phyloP scores from a whole-genome alignment of 768 basidiomycete genomes.

The Tricholoma bakamatsutake region DNA sequence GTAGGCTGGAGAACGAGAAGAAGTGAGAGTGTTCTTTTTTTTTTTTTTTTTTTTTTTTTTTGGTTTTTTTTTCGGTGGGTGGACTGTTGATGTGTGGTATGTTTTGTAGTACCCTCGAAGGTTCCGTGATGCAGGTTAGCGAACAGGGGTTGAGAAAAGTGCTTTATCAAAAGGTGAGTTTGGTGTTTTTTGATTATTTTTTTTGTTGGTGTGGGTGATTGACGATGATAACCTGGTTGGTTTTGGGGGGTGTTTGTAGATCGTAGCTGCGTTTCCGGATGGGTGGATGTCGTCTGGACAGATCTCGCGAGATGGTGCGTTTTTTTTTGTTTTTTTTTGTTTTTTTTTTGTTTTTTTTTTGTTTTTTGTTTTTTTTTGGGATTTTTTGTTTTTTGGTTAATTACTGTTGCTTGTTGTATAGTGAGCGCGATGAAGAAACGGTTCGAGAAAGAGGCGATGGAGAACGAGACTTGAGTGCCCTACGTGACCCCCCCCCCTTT shows the following conservation, averaged over 20 bases:
- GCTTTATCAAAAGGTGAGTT: conserved; percentile 68
- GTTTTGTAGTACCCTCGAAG: conserved; percentile 47
- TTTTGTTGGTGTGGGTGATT: not conserved
- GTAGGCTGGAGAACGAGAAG: conserved; percentile 62
- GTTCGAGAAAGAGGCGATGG: conserved; percentile 66
- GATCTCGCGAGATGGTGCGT: conserved; percentile 76
- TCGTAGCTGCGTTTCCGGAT: conserved; percentile 74
- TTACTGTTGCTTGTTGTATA: conserved; percentile 17
- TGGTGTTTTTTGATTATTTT: not conserved
- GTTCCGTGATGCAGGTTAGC: conserved; percentile 64
- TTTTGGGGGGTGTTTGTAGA: conserved; percentile 30
- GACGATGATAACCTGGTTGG: not conserved
- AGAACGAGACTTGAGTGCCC: conserved; percentile 47
- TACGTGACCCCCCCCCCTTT: no score
- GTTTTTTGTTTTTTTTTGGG: no score
- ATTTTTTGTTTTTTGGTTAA: not conserved
- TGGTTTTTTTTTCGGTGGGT: not conserved
- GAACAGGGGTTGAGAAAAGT: conserved; percentile 77
- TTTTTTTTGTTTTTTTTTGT: not conserved
- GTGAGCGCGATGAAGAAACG: conserved; percentile 86
- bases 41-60: conserved; percentile 3
- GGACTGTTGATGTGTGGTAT: conserved; percentile 3
- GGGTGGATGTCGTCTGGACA: conserved; percentile 86
- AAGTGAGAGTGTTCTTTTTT: conserved; percentile 33
- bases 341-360: not conserved